Conservation (phyloP, 2,329 filamentous ascomycete species). For the Trichoderma brevicompactum region DNA sequence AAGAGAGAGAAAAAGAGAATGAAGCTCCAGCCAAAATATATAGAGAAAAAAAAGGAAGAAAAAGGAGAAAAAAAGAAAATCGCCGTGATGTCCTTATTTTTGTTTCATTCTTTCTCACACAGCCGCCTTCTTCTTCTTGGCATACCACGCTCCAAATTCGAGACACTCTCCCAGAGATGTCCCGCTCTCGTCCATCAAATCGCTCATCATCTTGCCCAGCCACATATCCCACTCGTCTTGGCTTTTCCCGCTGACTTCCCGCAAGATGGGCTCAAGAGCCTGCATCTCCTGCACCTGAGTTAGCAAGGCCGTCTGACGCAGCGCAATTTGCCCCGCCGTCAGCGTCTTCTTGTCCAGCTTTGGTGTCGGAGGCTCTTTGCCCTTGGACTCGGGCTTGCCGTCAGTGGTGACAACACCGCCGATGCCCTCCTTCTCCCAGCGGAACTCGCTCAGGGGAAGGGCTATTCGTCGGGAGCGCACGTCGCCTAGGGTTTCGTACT, state of each 20-base stretch:
- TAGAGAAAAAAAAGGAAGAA: neutral
- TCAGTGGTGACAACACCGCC: constrained; percentile 65
- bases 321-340: constrained; percentile 70
- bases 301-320: constrained; percentile 78
- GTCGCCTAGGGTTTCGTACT: constrained; percentile 71
- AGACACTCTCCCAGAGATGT: constrained; percentile 85
- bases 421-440: constrained; percentile 82
- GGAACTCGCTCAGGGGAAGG: constrained; percentile 82
- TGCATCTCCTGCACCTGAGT: constrained; percentile 84
- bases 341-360: constrained; percentile 52
- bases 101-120: neutral
- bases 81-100: neutral
- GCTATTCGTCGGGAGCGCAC: constrained; percentile 77
- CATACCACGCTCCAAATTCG: constrained; percentile 85
- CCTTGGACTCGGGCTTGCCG: constrained; percentile 59
- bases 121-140: constrained; percentile 63
- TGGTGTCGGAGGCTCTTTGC: constrained; percentile 45
- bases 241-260: constrained; percentile 82
- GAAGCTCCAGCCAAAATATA: neutral
- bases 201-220: constrained; percentile 84
- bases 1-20: neutral
- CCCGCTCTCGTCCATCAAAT: constrained; percentile 78
- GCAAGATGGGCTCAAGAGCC: constrained; percentile 79
- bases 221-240: constrained; percentile 92
- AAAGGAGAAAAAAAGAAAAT: neutral